phyloP scores from a whole-genome alignment of 164 flowering plant genomes.

The Echeveria elegans region DNA sequence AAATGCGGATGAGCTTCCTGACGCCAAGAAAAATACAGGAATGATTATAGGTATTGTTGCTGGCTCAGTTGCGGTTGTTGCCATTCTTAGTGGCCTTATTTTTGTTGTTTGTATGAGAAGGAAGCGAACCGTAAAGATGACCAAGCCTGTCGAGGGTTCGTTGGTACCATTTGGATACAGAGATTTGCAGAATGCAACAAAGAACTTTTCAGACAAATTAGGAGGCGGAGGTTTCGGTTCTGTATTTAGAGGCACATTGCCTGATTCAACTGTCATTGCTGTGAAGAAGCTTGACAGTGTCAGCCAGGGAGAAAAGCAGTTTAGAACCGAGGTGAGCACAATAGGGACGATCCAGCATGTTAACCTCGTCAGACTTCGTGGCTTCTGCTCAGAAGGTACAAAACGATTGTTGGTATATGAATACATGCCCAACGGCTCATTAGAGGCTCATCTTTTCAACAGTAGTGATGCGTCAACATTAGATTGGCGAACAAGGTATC shows the following conservation, averaged over 20 bases:
- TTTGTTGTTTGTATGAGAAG: conserved; percentile 14
- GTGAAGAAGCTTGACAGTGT: conserved; percentile 44
- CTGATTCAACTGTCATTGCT: conserved; percentile 29
- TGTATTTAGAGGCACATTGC: conserved; percentile 38
- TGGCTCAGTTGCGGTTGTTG: conserved; percentile 18
- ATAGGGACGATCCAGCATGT: conserved; percentile 59
- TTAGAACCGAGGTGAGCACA: conserved; percentile 54
- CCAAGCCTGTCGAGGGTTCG: conserved; percentile 25
- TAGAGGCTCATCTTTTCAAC: conserved; percentile 29
- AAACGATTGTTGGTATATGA: conserved; percentile 43
- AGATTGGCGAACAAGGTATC: conserved; percentile 35
- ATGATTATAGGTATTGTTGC: conserved; percentile 15
- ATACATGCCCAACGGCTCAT: conserved; percentile 47
- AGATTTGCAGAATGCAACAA: conserved; percentile 38
- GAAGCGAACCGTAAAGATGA: conserved; percentile 6
- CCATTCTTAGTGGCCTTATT: conserved; percentile 13
- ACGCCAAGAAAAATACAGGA: conserved; percentile 13
- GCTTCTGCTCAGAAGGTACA: conserved; percentile 41
- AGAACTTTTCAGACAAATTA: conserved; percentile 38
- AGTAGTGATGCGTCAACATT: conserved; percentile 10
- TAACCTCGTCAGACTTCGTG: conserved; percentile 46
- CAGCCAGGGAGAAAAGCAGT: conserved; percentile 51
- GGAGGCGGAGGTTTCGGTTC: conserved; percentile 56
- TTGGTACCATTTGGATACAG: conserved; percentile 28
- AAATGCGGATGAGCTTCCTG: conserved; percentile 28